These are phyloP conservation scores for Aphanomyces cochlioides DNA, from an alignment of 352 stramenopile species.

Conservation along the genomic window DNA sequence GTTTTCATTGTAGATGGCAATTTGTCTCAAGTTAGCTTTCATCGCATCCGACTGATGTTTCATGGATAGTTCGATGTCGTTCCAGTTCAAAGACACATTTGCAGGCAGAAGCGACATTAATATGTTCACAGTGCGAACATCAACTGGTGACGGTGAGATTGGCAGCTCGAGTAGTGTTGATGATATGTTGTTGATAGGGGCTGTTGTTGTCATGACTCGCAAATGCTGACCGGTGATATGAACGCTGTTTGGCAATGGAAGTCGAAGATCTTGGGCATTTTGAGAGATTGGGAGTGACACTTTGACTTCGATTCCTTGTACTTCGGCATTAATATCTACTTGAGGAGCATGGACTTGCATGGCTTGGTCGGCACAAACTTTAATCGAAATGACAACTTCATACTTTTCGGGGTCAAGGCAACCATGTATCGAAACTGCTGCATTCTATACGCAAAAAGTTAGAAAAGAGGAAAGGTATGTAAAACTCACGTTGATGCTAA, in stretches of 20 bases:
- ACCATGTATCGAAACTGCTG: neutral
- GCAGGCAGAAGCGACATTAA: slow-evolving; percentile 6
- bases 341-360: neutral
- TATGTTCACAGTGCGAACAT: neutral
- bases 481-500: slow-evolving; percentile 3
- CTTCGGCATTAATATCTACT: neutral
- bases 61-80: slow-evolving; percentile 32
- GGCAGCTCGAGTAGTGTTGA: slow-evolving; percentile 23
- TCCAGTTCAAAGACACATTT: slow-evolving; percentile 9
- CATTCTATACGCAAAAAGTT: slow-evolving; percentile 17
- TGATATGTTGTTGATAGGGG: slow-evolving; percentile 30
- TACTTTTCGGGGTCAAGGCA: slow-evolving; percentile 1
- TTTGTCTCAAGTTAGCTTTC: neutral
- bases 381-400: neutral
- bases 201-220: neutral
- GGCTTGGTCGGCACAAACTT: neutral
- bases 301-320: slow-evolving; percentile 33
- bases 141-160: slow-evolving; percentile 27
- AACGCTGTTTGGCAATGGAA: slow-evolving; percentile 28
- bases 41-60: slow-evolving; percentile 4
- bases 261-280: slow-evolving; percentile 20
- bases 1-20: neutral
- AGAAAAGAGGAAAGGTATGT: slow-evolving; percentile 3
- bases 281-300: slow-evolving; percentile 35
- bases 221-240: slow-evolving; percentile 18